A percentile compares a stretch with the other conserved stretches of the same genome.
These are phyloP conservation scores for Pichia sp. DNA, from an alignment of 1,139 yeast species.

Conservation along the genomic window DNA sequence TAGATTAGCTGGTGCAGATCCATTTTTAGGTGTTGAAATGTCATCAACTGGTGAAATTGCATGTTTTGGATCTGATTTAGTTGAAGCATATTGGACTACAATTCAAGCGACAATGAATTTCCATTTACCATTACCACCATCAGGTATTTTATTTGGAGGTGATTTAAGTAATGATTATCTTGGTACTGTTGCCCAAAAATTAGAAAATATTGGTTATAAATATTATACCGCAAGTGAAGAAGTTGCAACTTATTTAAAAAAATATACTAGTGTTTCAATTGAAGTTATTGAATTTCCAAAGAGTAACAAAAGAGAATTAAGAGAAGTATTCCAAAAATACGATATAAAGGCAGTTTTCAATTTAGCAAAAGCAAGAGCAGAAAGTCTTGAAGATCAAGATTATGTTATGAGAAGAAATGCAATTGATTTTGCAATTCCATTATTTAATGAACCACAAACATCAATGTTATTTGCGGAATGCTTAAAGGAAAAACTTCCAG, in stretches of 20 bases:
- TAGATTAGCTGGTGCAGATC: slow-evolving; percentile 98
- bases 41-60: slow-evolving; percentile 99
- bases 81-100: slow-evolving; percentile 97
- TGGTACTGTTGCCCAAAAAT: slow-evolving; percentile 63
- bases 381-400: slow-evolving; percentile 75
- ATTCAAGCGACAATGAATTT: slow-evolving; percentile 96
- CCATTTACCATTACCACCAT: slow-evolving; percentile 84
- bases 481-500: slow-evolving; percentile 63
- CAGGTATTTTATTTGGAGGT: slow-evolving; percentile 90
- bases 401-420: slow-evolving; percentile 99
- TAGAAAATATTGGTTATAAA: slow-evolving; percentile 74
- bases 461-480: slow-evolving; percentile 83
- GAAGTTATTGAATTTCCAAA: slow-evolving; percentile 83
- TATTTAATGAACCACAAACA: slow-evolving; percentile 95
- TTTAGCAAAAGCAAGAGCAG: slow-evolving; percentile 87
- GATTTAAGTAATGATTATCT: slow-evolving; percentile 68
- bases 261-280: slow-evolving; percentile 33
- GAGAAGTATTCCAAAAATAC: slow-evolving; percentile 86
- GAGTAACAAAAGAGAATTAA: slow-evolving; percentile 84
- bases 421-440: slow-evolving; percentile 93
- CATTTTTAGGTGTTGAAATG: slow-evolving; percentile 98
- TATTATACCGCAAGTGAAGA: slow-evolving; percentile 69
- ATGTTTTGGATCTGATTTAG: slow-evolving; percentile 77
- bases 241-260: slow-evolving; percentile 61
- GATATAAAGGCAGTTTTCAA: slow-evolving; percentile 85